Evolutionary conservation across 1,284 basidiomycete species (phyloP).

Genomic region (Limonomyces culmigenus): DNA sequence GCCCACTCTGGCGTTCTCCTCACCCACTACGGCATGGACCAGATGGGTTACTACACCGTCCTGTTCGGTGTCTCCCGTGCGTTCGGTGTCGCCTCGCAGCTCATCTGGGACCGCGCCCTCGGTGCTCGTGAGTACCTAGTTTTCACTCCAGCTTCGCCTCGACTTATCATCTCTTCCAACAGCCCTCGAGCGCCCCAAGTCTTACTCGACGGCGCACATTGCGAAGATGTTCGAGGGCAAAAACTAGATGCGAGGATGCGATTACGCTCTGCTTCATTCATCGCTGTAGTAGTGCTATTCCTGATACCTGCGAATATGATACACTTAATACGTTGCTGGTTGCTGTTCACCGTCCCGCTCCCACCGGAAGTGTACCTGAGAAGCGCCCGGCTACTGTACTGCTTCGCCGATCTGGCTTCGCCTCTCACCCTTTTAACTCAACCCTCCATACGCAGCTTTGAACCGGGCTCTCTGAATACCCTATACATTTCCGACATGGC

Average conservation of each 20-base stretch:
- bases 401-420: no score
- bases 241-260: slow-evolving; percentile 11
- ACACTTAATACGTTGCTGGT: no score
- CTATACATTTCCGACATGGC: no score
- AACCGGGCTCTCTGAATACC: no score
- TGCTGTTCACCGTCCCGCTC: no score
- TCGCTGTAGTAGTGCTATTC: no score
- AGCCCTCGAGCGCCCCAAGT: slow-evolving; percentile 81
- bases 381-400: no score
- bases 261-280: no score
- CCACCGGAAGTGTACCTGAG: no score
- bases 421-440: no score
- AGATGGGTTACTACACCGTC: slow-evolving; percentile 93
- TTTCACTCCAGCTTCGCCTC: neutral
- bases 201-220: slow-evolving; percentile 65
- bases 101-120: slow-evolving; percentile 92
- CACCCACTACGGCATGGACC: slow-evolving; percentile 75
- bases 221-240: slow-evolving; percentile 55
- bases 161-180: slow-evolving; percentile 2
- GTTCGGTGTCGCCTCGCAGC: slow-evolving; percentile 77
- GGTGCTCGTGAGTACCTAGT: slow-evolving; percentile 62
- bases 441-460: no score
- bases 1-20: slow-evolving; percentile 93
- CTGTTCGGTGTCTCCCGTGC: slow-evolving; percentile 94
- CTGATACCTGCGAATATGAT: no score